A percentile compares a stretch with the other conserved stretches of the same genome.
phyloP scores from a whole-genome alignment of 768 basidiomycete species.

The Trametes elegans region DNA sequence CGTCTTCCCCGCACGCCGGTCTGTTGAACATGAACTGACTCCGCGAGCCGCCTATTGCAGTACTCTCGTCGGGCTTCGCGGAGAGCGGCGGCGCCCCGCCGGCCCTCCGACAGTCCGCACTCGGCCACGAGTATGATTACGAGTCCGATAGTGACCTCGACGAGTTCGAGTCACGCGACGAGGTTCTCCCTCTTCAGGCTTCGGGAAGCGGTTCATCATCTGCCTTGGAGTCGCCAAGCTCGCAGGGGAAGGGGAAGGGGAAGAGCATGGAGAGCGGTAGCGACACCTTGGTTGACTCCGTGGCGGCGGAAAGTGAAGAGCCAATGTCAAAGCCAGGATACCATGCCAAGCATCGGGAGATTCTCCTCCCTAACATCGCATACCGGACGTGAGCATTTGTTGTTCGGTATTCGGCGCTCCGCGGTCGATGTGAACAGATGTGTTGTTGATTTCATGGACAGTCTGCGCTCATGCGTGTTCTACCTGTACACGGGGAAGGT shows the following conservation, averaged over 20 bases:
- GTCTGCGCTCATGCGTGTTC: conserved; percentile 39
- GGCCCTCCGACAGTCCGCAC: neutral
- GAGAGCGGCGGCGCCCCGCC: conserved; percentile 6
- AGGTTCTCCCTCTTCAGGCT: too few relatives aligned
- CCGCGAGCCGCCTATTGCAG: neutral
- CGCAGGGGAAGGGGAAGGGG: neutral
- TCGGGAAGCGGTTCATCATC: too few relatives aligned
- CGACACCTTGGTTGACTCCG: too few relatives aligned
- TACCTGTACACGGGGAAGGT: conserved; percentile 39
- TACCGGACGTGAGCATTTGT: conserved; percentile 19
- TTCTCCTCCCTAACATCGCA: conserved; percentile 20
- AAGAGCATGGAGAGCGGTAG: too few relatives aligned
- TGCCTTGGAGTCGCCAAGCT: neutral
- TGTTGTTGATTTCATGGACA: conserved; percentile 16
- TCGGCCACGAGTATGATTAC: conserved; percentile 22
- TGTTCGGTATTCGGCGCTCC: too few relatives aligned
- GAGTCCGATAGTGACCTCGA: conserved; percentile 27
- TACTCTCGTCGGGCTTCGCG: conserved; percentile 20
- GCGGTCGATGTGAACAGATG: too few relatives aligned
- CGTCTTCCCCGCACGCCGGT: neutral
- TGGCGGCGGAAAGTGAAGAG: too few relatives aligned
- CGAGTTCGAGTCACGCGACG: conserved; percentile 13
- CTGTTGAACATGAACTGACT: neutral
- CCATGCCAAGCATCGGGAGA: neutral
- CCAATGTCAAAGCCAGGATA: neutral